Base-by-base conservation (phyloP, 257 asterid species). In the Capsicum chinense region DNA sequence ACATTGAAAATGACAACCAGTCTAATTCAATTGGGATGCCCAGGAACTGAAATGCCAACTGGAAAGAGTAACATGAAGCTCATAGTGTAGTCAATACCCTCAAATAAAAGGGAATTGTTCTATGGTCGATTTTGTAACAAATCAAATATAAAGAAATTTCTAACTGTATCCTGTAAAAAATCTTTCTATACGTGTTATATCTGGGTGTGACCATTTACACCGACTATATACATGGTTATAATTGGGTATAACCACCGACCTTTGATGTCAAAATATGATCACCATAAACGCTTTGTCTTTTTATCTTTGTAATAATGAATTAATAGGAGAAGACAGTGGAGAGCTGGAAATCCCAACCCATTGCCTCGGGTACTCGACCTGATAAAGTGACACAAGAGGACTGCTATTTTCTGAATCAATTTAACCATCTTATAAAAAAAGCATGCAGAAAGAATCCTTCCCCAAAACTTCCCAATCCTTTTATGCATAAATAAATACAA, bases 21-120 rank as follows among this genome's bases (percentile, higher is more conserved):
- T 62, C 83, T 26, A 78, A 84, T 84, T 68, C 50, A 60, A 84
- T 26, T 76, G 74, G 86, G 79, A 64, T 64, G 66, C 48, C 54
- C 21, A 47, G 48, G 79, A 64, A 58, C 33, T 48, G 79, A 50
- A 26, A 82, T 82, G 84, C 15, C 84, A 83, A 74, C 59, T 73
- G 73, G 47, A 44, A 73, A 57, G 62, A 56, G 85, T 70, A 83
- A 83, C 44, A 47, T 81, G 84, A 63, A 10, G 54, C 54, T 70
- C 15, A 44, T 17, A 17, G 79, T 70, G 79, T 70, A 70, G 57
- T 39, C 35, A 44, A 44, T 70, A 17, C 39, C 48, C 11, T 82
- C 73, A n/a, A 56, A 70, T 16, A 56, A 57, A 83, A 59, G 66
- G 21, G 42, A 21, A 83, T 83, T 83, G 50, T 73, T 83, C 70